phyloP scores from a whole-genome alignment of 768 basidiomycete species.

The Leucocoprinus birnbaumii region DNA sequence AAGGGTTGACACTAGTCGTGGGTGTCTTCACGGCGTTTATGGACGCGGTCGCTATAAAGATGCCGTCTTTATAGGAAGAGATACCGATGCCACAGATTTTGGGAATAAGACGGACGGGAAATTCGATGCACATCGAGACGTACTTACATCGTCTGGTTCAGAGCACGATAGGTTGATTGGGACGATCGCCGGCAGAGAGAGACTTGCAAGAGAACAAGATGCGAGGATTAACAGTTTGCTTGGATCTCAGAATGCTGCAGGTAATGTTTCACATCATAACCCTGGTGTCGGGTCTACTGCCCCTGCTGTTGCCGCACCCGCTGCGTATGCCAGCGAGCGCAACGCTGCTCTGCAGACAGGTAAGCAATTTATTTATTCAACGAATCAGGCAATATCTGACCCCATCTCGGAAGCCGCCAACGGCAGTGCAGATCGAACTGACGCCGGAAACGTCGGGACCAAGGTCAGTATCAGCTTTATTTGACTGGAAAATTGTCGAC shows the following conservation, averaged over 20 bases:
- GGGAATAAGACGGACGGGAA: background rate
- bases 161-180: slow-evolving; percentile 3
- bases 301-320: background rate
- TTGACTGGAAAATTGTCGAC: no score
- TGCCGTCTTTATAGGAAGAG: background rate
- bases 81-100: slow-evolving; percentile 3
- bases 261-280: background rate
- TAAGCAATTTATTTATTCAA: background rate
- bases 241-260: background rate
- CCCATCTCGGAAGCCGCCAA: background rate
- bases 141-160: background rate
- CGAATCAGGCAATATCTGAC: background rate
- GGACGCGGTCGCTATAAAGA: background rate
- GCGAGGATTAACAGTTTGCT: background rate
- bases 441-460: no score
- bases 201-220: slow-evolving; percentile 6
- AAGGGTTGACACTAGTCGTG: background rate
- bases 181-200: background rate
- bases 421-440: background rate
- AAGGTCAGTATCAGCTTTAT: no score
- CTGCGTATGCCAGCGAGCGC: background rate
- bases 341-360: background rate
- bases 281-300: background rate
- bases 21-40: slow-evolving; percentile 2
- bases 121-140: slow-evolving; percentile 2